Evolutionary conservation across 2,329 filamentous ascomycete genomes (phyloP).

Genomic region (Scorias spongiosa): DNA sequence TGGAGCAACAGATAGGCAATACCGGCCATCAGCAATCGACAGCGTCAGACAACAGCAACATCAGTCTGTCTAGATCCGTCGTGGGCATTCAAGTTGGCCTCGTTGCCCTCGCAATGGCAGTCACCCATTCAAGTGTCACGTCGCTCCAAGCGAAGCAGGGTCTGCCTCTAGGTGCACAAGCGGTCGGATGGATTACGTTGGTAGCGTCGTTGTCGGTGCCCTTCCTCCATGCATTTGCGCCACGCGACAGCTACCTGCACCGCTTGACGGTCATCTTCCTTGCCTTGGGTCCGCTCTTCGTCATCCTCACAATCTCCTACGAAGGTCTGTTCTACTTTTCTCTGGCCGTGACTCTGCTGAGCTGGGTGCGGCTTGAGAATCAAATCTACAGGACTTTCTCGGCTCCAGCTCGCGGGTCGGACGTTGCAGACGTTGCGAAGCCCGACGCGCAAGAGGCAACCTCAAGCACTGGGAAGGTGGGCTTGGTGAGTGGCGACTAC

Average conservation of each 20-base stretch:
- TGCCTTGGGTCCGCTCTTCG: constrained; percentile 81
- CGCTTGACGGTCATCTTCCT: constrained; percentile 79
- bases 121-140: constrained; percentile 72
- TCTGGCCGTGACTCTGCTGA: constrained; percentile 67
- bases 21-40: constrained; percentile 4
- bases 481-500: constrained; percentile 26
- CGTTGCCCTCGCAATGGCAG: constrained; percentile 63
- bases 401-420: background rate
- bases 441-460: constrained; percentile 20
- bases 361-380: constrained; percentile 88
- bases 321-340: constrained; percentile 91
- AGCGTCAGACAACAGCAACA: constrained; percentile 20
- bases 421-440: constrained; percentile 9
- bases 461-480: constrained; percentile 15
- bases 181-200: constrained; percentile 69
- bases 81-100: constrained; percentile 64
- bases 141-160: constrained; percentile 76
- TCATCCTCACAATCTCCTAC: constrained; percentile 93
- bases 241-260: constrained; percentile 80
- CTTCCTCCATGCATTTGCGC: constrained; percentile 62
- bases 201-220: constrained; percentile 63
- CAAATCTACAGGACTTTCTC: constrained; percentile 32
- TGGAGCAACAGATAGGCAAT: constrained; percentile 49
- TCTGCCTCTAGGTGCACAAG: constrained; percentile 72
- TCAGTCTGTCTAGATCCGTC: constrained; percentile 39